A percentile compares a stretch with the other conserved stretches of the same genome.
These are phyloP conservation scores for Sphagnum magellanicum DNA, from an alignment of 228 moss, liverwort and hornwort species.

Conservation along the genomic window DNA sequence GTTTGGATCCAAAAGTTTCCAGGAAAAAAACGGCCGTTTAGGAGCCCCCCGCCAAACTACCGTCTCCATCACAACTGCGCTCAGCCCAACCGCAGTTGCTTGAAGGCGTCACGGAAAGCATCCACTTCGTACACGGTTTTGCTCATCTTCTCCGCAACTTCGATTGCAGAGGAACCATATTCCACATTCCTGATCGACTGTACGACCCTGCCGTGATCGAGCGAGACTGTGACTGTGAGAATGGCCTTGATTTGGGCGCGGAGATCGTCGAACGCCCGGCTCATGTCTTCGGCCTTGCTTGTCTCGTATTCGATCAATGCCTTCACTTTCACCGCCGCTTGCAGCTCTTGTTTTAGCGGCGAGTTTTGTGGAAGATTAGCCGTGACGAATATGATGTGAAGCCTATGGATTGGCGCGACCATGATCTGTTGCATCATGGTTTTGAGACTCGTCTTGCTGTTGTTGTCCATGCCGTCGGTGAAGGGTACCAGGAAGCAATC, in stretches of 20 bases:
- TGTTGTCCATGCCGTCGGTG: slow-evolving; percentile 22
- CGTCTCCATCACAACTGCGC: no score
- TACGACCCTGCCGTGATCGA: background rate
- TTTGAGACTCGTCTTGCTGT: slow-evolving; percentile 1
- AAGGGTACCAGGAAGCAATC: slow-evolving; percentile 34
- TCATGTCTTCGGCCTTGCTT: slow-evolving; percentile 16
- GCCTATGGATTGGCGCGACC: background rate
- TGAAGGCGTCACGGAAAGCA: no score
- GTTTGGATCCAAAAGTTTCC: no score
- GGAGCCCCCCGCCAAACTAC: no score
- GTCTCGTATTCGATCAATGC: slow-evolving; percentile 14
- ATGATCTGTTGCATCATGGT: slow-evolving; percentile 14
- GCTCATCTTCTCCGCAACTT: slow-evolving; percentile 20
- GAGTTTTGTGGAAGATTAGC: slow-evolving; percentile 10
- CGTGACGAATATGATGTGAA: slow-evolving; percentile 37
- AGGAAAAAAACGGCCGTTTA: no score
- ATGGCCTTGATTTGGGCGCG: slow-evolving; percentile 11
- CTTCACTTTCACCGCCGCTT: background rate
- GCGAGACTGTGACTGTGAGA: background rate
- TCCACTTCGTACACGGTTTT: no score
- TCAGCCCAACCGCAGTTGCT: no score
- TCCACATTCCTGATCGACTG: slow-evolving; percentile 16
- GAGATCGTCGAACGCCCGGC: slow-evolving; percentile 16
- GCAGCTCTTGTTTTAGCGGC: slow-evolving; percentile 1
- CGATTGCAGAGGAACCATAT: slow-evolving; percentile 14